phyloP scores from a whole-genome alignment of 2,329 filamentous ascomycete genomes.

The Karstenula rhodostoma region DNA sequence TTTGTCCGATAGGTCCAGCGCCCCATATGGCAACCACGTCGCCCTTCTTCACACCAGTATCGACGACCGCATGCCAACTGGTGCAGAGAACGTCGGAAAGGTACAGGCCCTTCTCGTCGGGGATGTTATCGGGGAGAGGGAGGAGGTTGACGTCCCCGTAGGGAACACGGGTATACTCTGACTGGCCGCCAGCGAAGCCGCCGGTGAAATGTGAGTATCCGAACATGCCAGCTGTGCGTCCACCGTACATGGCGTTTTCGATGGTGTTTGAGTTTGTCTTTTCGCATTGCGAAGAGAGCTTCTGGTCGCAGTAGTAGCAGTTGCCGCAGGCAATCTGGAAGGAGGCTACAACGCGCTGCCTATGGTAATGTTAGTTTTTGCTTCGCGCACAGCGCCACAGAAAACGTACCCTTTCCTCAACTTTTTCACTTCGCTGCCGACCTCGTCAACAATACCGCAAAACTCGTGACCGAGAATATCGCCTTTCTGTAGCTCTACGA shows the following conservation, averaged over 20 bases:
- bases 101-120: slow-evolving; percentile 84
- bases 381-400: background rate
- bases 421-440: slow-evolving; percentile 54
- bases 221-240: slow-evolving; percentile 72
- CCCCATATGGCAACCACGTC: slow-evolving; percentile 87
- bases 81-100: slow-evolving; percentile 83
- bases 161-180: slow-evolving; percentile 85
- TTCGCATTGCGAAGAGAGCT: slow-evolving; percentile 81
- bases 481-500: slow-evolving; percentile 60
- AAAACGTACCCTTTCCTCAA: slow-evolving; percentile 51
- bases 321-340: slow-evolving; percentile 79
- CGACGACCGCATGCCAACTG: slow-evolving; percentile 82
- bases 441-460: slow-evolving; percentile 59
- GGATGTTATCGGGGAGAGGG: slow-evolving; percentile 77
- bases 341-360: slow-evolving; percentile 76
- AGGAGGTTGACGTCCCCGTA: slow-evolving; percentile 82
- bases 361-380: slow-evolving; percentile 12
- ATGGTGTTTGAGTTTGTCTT: slow-evolving; percentile 78
- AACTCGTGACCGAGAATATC: slow-evolving; percentile 63
- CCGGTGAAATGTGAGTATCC: slow-evolving; percentile 76
- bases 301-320: slow-evolving; percentile 82
- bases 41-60: slow-evolving; percentile 79
- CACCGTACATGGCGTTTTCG: slow-evolving; percentile 79
- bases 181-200: slow-evolving; percentile 86
- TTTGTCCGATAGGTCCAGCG: slow-evolving; percentile 86